Percentiles rank a stretch among this genome's conserved stretches.
Conservation (phyloP, 495 filamentous ascomycete species). For the Trichoderma virens region DNA sequence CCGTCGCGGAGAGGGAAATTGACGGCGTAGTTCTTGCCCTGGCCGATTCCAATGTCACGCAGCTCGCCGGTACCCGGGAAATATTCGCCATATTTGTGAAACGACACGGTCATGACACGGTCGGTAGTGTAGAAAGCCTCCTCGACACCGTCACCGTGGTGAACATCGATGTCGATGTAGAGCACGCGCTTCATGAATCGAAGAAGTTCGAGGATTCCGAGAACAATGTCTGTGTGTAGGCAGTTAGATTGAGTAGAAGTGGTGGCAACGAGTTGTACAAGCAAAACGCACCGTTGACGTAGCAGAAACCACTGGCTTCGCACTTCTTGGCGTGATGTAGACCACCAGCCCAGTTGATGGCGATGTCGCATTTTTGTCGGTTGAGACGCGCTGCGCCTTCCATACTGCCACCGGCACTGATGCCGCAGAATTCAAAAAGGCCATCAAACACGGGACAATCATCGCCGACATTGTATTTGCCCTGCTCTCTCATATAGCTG, state of each 20-base stretch:
- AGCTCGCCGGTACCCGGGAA: conserved; percentile 97
- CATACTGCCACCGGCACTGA: conserved; percentile 95
- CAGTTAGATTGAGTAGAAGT: conserved; percentile 1
- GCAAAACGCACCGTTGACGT: conserved; percentile 77
- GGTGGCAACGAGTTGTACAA: background rate
- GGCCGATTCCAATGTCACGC: conserved; percentile 87
- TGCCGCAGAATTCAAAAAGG: conserved; percentile 95
- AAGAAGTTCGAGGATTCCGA: conserved; percentile 85
- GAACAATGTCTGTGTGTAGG: conserved; percentile 69
- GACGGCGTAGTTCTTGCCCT: conserved; percentile 88
- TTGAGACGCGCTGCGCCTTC: conserved; percentile 91
- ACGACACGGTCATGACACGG: conserved; percentile 90
- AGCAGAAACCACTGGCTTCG: conserved; percentile 93
- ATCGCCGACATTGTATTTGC: conserved; percentile 95
- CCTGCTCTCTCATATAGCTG: conserved; percentile 80
- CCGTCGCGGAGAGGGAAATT: conserved; percentile 96
- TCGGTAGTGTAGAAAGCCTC: conserved; percentile 96
- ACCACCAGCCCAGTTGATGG: conserved; percentile 98
- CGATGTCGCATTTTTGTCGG: conserved; percentile 90
- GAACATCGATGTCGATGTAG: conserved; percentile 97
- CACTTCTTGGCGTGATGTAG: conserved; percentile 96
- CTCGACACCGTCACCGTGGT: conserved; percentile 96
- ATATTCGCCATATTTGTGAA: conserved; percentile 98
- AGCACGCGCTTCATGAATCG: conserved; percentile 84
- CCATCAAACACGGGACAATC: conserved; percentile 98